These are phyloP conservation scores for Amanita pallidorosea DNA, from an alignment of 768 basidiomycete genomes.

Conservation along the genomic window DNA sequence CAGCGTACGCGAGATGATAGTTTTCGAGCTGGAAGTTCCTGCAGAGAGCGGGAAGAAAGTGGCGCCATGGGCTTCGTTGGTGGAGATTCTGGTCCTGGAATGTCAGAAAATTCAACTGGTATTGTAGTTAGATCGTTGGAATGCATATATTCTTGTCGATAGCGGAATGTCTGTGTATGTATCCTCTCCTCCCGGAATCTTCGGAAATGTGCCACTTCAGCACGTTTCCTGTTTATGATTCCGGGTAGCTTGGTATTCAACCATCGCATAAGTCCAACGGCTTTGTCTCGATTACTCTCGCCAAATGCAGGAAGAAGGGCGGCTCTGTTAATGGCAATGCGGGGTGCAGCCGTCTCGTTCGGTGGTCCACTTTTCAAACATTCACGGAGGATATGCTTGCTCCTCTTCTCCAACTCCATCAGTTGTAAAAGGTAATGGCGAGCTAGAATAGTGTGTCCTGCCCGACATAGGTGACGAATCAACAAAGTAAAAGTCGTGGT, in stretches of 20 bases:
- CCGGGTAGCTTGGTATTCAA: constrained; percentile 33
- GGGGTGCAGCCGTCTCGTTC: constrained; percentile 33
- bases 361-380: constrained; percentile 12
- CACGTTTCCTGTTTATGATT: constrained; percentile 38
- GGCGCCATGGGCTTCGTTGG: background rate
- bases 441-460: constrained; percentile 39
- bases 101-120: background rate
- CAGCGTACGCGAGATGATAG: background rate
- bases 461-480: constrained; percentile 42
- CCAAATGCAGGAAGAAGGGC: constrained; percentile 51
- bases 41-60: background rate
- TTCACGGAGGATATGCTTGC: constrained; percentile 14
- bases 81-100: background rate
- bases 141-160: background rate
- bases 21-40: background rate
- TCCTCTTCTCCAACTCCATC: constrained; percentile 32
- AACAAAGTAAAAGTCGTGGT: constrained; percentile 57
- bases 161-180: background rate
- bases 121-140: background rate
- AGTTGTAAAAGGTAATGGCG: constrained; percentile 60
- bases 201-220: constrained; percentile 31
- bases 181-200: constrained; percentile 16
- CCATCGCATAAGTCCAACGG: constrained; percentile 52
- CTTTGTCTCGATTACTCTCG: constrained; percentile 46
- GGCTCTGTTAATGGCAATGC: constrained; percentile 40